A percentile compares a stretch with the other conserved stretches of the same genome.
Conservation (phyloP, 768 basidiomycete species). For the Pleurotus cornucopiae region DNA sequence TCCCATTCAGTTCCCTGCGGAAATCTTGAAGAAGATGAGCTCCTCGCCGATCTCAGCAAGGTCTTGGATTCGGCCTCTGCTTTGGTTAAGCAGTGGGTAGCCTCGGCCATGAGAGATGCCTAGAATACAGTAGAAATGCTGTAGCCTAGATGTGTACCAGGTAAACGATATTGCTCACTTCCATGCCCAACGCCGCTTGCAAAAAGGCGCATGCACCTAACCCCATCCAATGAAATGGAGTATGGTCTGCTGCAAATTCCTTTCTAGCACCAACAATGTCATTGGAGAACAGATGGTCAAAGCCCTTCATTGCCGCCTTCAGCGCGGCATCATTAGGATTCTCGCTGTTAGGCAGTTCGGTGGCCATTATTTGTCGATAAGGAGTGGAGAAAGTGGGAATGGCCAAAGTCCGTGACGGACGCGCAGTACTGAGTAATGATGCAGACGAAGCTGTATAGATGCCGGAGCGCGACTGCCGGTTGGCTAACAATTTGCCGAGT, state of each 20-base stretch:
- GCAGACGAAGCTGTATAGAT: background rate
- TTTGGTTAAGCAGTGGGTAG: constrained; percentile 45
- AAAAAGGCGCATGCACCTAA: constrained; percentile 70
- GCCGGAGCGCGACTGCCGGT: background rate
- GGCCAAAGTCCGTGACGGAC: background rate
- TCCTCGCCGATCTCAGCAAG: constrained; percentile 30
- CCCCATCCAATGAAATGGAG: constrained; percentile 72
- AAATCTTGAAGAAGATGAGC: constrained; percentile 40
- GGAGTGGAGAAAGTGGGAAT: constrained; percentile 1
- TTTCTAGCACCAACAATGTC: constrained; percentile 52
- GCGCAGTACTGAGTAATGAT: background rate
- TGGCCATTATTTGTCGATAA: background rate
- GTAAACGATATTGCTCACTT: constrained; percentile 37
- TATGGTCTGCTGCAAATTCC: constrained; percentile 45
- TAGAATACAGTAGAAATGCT: constrained; percentile 17
- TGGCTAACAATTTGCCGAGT: background rate
- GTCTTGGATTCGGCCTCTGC: constrained; percentile 63
- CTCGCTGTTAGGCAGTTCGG: background rate
- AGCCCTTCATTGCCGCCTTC: constrained; percentile 44
- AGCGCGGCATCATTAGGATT: constrained; percentile 20
- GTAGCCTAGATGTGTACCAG: background rate
- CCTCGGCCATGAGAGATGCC: constrained; percentile 62
- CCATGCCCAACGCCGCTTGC: constrained; percentile 79
- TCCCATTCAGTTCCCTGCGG: constrained; percentile 72
- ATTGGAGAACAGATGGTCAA: constrained; percentile 67